Percentiles rank a stretch among this genome's conserved stretches.
Conservation (phyloP, 352 stramenopile genomes). For the Globisporangium recalcitrans region DNA sequence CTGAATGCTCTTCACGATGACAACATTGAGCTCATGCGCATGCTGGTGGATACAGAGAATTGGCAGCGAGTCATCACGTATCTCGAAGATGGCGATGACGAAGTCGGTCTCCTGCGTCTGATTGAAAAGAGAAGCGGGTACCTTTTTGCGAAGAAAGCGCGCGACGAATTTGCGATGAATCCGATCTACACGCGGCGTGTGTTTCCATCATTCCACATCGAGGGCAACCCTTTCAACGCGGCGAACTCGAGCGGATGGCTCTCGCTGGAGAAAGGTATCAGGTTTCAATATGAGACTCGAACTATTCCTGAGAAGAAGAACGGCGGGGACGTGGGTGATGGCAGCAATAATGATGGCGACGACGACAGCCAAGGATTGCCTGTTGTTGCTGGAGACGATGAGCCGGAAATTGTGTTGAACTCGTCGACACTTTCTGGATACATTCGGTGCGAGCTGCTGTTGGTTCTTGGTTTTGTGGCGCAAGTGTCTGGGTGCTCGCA, state of each 20-base stretch:
- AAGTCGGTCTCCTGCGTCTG: slow-evolving; percentile 43
- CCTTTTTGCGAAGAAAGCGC: slow-evolving; percentile 44
- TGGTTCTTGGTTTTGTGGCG: not conserved
- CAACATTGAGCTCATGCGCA: slow-evolving; percentile 74
- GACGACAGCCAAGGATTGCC: not conserved
- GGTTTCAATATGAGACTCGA: slow-evolving; percentile 39
- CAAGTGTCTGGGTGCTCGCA: not conserved
- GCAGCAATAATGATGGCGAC: not conserved
- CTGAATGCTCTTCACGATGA: slow-evolving; percentile 76
- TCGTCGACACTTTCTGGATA: slow-evolving; percentile 69
- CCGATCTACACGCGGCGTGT: slow-evolving; percentile 67
- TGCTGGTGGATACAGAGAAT: slow-evolving; percentile 83
- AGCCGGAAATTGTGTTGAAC: slow-evolving; percentile 63
- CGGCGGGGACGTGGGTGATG: not conserved
- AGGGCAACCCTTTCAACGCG: slow-evolving; percentile 62
- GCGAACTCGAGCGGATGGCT: slow-evolving; percentile 52
- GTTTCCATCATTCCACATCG: slow-evolving; percentile 52
- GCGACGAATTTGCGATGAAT: slow-evolving; percentile 32
- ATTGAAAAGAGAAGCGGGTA: slow-evolving; percentile 82
- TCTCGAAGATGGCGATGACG: slow-evolving; percentile 40
- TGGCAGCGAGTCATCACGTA: slow-evolving; percentile 67
- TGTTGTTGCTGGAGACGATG: slow-evolving; percentile 10
- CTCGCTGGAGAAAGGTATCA: slow-evolving; percentile 49
- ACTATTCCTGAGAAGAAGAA: slow-evolving; percentile 25
- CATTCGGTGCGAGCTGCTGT: slow-evolving; percentile 38